phyloP scores from a whole-genome alignment of 306 rosid genomes.

The Sindora glabra region DNA sequence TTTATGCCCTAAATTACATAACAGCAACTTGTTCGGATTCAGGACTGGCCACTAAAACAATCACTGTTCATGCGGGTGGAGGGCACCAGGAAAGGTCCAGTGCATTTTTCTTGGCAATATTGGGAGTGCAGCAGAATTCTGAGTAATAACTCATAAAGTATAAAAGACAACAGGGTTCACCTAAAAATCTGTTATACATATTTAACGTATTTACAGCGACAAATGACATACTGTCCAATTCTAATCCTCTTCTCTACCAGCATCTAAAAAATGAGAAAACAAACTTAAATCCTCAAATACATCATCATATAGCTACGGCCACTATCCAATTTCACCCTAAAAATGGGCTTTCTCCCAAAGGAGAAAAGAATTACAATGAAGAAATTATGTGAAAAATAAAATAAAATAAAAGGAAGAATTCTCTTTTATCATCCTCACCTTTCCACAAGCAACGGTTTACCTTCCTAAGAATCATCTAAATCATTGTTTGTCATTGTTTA shows the following conservation, averaged over 20 bases:
- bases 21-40: too few relatives aligned
- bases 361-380: constrained; percentile 30
- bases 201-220: constrained; percentile 52
- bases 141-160: too few relatives aligned
- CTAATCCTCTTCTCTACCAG: not conserved
- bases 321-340: constrained; percentile 25
- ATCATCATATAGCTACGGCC: constrained; percentile 14
- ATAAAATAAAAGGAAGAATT: not conserved
- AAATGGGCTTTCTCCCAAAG: constrained; percentile 12
- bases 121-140: too few relatives aligned
- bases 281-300: constrained; percentile 22
- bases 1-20: too few relatives aligned
- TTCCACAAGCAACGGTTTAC: constrained; percentile 7
- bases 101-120: too few relatives aligned
- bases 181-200: too few relatives aligned
- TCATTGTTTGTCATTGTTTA: constrained; percentile 27
- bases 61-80: too few relatives aligned
- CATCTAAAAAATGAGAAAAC: constrained; percentile 20
- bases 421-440: constrained; percentile 17
- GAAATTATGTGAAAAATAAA: constrained; percentile 15
- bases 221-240: constrained; percentile 19
- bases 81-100: too few relatives aligned
- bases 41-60: too few relatives aligned
- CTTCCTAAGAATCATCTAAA: constrained; percentile 18
- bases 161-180: not conserved